Percentiles rank a stretch among this genome's conserved stretches.
These are phyloP conservation scores for Lactifluus volemus DNA, from an alignment of 768 basidiomycete species.

Conservation along the genomic window DNA sequence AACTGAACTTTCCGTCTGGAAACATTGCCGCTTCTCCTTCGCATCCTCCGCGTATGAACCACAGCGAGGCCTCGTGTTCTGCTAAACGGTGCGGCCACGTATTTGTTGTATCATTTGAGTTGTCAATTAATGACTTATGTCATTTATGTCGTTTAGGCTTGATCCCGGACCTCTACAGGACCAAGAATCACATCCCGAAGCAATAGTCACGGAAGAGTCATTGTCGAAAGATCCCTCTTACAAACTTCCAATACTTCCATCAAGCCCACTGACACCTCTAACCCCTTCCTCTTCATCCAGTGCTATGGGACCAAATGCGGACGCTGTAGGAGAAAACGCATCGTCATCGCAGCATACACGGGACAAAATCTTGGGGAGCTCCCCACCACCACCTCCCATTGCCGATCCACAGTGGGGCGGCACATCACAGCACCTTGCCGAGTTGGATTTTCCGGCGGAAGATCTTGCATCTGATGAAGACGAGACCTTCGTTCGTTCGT, in stretches of 20 bases:
- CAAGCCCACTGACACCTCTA: constrained; percentile 10
- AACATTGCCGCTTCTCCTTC: background rate
- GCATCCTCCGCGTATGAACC: background rate
- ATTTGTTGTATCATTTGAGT: background rate
- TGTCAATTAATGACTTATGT: background rate
- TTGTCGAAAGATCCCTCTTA: background rate
- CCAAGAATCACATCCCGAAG: background rate
- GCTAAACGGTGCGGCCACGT: background rate
- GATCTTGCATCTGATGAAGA: background rate
- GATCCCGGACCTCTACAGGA: background rate
- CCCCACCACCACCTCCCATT: background rate
- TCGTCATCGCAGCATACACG: background rate
- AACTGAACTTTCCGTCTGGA: background rate
- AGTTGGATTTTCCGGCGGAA: background rate
- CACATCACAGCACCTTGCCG: background rate
- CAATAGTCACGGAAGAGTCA: background rate
- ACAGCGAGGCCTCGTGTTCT: background rate
- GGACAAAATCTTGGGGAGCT: background rate
- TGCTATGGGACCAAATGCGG: background rate
- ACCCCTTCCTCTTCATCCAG: background rate
- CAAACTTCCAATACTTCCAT: background rate
- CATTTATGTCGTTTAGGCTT: background rate
- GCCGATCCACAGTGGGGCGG: background rate
- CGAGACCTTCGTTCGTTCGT: background rate
- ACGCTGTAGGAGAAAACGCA: background rate